Conservation (phyloP, 306 rosid genomes). For the Citrullus mucosospermus region DNA sequence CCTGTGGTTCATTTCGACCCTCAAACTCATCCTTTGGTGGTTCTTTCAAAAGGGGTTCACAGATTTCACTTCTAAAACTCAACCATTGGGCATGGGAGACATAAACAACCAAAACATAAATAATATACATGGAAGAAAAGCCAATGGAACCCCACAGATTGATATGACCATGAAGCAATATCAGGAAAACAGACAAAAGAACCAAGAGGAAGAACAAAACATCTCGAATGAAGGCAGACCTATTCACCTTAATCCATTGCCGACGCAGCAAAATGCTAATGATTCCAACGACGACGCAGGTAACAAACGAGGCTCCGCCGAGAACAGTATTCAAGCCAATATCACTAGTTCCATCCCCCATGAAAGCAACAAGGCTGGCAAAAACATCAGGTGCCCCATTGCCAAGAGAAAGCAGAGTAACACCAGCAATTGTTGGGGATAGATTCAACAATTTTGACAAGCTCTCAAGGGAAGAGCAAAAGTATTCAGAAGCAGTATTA, state of each 20-base stretch:
- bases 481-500: slow-evolving; percentile 72
- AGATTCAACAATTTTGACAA: slow-evolving; percentile 45
- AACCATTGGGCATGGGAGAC: slow-evolving; percentile 32
- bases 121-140: slow-evolving; percentile 40
- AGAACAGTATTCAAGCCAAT: slow-evolving; percentile 65
- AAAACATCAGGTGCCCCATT: slow-evolving; percentile 91
- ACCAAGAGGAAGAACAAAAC: slow-evolving; percentile 47
- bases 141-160: slow-evolving; percentile 47
- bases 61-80: background rate
- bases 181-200: slow-evolving; percentile 27
- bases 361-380: slow-evolving; percentile 54
- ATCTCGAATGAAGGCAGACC: slow-evolving; percentile 46
- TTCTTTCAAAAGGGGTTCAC: slow-evolving; percentile 4
- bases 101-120: slow-evolving; percentile 49
- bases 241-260: slow-evolving; percentile 25
- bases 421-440: slow-evolving; percentile 86
- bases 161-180: slow-evolving; percentile 39
- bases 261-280: slow-evolving; percentile 34
- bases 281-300: slow-evolving; percentile 52
- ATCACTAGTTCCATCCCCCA: slow-evolving; percentile 32
- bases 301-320: slow-evolving; percentile 65
- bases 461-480: slow-evolving; percentile 55
- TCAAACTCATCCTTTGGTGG: background rate
- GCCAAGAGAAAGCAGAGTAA: slow-evolving; percentile 75
- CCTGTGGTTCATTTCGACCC: background rate